Evolutionary conservation across 352 stramenopile species (phyloP), one percentile per base, ranked within the genome.

Genomic region (Phytopythium chamaehyphon): DNA sequence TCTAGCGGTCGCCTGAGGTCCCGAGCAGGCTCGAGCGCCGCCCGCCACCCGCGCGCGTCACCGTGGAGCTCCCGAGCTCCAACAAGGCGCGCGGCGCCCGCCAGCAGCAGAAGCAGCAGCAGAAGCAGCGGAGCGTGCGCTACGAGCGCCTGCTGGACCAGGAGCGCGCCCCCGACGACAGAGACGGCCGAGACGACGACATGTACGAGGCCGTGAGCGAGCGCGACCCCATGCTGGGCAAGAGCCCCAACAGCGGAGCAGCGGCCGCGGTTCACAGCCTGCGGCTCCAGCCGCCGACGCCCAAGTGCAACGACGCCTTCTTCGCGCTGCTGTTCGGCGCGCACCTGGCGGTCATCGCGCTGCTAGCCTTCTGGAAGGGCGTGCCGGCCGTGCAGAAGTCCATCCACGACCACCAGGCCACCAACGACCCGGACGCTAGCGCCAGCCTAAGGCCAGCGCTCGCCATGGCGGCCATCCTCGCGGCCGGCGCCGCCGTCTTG

Each of bases 121-220:
- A 33, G 8, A 24, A 28, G 12, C 43, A 48, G 24, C 43, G 36
- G 43, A 24, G 43, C 4, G 24, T 14, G 12, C 43, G 31, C 23
- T 24, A 48, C 23, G 43, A 51, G 26, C 45, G 45, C 16, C 24
- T 28, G n/a, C 3, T 39, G 6, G 26, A 51, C 6, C 26, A 24
- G 26, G 15, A 39, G 28, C 37, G 18, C 15, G 9, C 37, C 37
- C 5, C 28, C 28, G 9, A 14, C 15, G 37, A 6, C 1, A 6
- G 10, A 42, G 37, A 8, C 10, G 37, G 23, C 58, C 42, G 61
- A 14, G 50, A 45, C 16, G 66, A 62, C 40, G 57, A 67, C 59
- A 92, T 92, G 83, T 92, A 92, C 69, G 60, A 86, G 33, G 66
- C 69, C 21, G 67, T 84, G 48, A 73, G 64, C 33, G 81, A 94